Percentiles rank a stretch among this genome's conserved stretches.
These are phyloP conservation scores for Graphiopsis chlorocephala DNA, from an alignment of 2,329 filamentous ascomycete genomes.

Conservation along the genomic window DNA sequence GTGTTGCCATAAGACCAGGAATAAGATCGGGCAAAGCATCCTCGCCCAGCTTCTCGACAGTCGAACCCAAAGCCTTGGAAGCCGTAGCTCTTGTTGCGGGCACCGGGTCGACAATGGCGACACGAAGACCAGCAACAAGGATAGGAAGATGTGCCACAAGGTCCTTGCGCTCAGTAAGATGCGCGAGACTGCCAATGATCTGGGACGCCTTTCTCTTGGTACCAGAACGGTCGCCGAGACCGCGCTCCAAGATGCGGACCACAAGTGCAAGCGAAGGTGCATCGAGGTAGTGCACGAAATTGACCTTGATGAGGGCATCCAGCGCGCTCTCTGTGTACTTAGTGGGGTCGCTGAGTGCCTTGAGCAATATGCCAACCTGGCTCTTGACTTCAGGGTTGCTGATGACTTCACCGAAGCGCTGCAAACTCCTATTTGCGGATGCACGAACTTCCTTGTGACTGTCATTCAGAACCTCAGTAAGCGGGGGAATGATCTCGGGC, in stretches of 20 bases:
- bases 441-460: slow-evolving; percentile 95
- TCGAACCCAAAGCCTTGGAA: slow-evolving; percentile 89
- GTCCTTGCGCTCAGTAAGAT: slow-evolving; percentile 94
- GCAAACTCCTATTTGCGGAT: slow-evolving; percentile 91
- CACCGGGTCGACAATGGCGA: slow-evolving; percentile 90
- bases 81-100: slow-evolving; percentile 94
- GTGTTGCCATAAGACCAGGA: slow-evolving; percentile 92
- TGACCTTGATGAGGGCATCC: slow-evolving; percentile 94
- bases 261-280: slow-evolving; percentile 92
- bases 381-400: slow-evolving; percentile 96
- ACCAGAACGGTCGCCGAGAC: slow-evolving; percentile 82
- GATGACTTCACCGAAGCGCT: slow-evolving; percentile 97
- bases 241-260: slow-evolving; percentile 91
- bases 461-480: slow-evolving; percentile 92
- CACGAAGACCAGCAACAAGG: slow-evolving; percentile 81
- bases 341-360: slow-evolving; percentile 94
- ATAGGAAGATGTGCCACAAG: slow-evolving; percentile 87
- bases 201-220: slow-evolving; percentile 96
- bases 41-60: slow-evolving; percentile 97
- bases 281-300: slow-evolving; percentile 97
- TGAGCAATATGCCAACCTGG: slow-evolving; percentile 85
- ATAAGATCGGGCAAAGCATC: slow-evolving; percentile 96
- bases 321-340: slow-evolving; percentile 95
- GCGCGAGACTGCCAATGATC: slow-evolving; percentile 95
- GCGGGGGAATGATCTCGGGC: slow-evolving; percentile 92